Conservation (phyloP, 176 grass and related monocot genomes). For the Oryza rufipogon region DNA sequence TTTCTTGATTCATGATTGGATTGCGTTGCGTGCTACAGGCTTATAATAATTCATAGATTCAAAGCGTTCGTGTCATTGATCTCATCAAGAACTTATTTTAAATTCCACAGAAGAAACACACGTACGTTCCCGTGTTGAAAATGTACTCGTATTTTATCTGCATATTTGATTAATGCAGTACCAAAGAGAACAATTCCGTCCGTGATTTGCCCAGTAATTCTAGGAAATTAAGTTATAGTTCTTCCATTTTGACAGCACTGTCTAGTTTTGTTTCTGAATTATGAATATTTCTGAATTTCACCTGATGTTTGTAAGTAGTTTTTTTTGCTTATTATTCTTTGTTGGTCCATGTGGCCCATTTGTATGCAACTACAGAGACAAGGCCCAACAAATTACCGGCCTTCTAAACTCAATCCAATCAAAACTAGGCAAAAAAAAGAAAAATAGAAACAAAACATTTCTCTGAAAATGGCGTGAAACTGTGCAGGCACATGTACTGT, state of each 20-base stretch:
- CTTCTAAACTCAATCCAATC: background rate
- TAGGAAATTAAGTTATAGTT: background rate
- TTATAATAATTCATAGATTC: background rate
- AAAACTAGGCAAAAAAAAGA: background rate
- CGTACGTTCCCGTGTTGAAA: slow-evolving; percentile 15
- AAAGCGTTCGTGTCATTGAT: slow-evolving; percentile 1
- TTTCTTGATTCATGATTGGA: background rate
- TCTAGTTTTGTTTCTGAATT: background rate
- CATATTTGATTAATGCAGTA: background rate
- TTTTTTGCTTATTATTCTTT: too few species aligned
- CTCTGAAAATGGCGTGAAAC: background rate
- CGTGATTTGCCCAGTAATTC: background rate
- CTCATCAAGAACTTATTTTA: background rate
- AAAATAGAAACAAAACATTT: background rate
- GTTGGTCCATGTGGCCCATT: background rate
- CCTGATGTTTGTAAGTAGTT: background rate
- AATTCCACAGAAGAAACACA: background rate
- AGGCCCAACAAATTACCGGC: background rate
- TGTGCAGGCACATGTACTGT: background rate
- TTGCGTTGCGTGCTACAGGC: background rate
- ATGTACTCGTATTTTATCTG: background rate
- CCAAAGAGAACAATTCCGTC: background rate
- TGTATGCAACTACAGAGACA: background rate
- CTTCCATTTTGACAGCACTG: background rate
- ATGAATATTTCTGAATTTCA: background rate